These are phyloP conservation scores for Trametopsis cervina DNA, from an alignment of 768 basidiomycete species.

Conservation along the genomic window DNA sequence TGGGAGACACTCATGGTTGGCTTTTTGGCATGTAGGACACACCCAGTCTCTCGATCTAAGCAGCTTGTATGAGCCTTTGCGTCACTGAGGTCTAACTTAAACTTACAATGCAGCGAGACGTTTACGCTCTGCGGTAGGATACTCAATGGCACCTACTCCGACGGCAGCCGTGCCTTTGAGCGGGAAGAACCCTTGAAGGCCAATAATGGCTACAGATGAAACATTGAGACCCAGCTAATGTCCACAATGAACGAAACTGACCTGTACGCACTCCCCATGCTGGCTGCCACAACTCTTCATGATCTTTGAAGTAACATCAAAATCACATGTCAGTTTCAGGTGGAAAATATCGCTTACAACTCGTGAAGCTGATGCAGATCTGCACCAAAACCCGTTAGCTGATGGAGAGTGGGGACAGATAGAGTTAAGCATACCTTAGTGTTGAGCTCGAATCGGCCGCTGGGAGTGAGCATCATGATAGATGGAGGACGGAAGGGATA, in stretches of 20 bases:
- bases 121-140: constrained; percentile 66
- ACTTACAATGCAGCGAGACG: constrained; percentile 71
- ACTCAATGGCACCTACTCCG: constrained; percentile 84
- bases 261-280: constrained; percentile 97
- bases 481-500: constrained; percentile 97
- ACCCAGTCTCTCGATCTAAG: constrained; percentile 73
- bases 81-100: too few species aligned
- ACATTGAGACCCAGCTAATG: too few species aligned
- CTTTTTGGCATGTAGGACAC: constrained; percentile 65
- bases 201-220: constrained; percentile 61
- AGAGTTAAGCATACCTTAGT: constrained; percentile 59
- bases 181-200: constrained; percentile 85
- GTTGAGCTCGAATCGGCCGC: constrained; percentile 93
- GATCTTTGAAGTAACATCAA: constrained; percentile 44
- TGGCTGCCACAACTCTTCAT: constrained; percentile 96
- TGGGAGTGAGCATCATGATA: constrained; percentile 93
- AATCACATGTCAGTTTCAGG: constrained; percentile 16
- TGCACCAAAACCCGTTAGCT: constrained; percentile 21
- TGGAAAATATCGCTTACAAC: constrained; percentile 44
- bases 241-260: constrained; percentile 26
- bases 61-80: too few species aligned
- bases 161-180: constrained; percentile 82
- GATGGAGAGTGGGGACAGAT: constrained; percentile 3
- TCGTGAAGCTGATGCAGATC: constrained; percentile 94
- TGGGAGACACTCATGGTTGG: constrained; percentile 66